Conservation (phyloP, 257 asterid genomes). For the Handroanthus guayacan region DNA sequence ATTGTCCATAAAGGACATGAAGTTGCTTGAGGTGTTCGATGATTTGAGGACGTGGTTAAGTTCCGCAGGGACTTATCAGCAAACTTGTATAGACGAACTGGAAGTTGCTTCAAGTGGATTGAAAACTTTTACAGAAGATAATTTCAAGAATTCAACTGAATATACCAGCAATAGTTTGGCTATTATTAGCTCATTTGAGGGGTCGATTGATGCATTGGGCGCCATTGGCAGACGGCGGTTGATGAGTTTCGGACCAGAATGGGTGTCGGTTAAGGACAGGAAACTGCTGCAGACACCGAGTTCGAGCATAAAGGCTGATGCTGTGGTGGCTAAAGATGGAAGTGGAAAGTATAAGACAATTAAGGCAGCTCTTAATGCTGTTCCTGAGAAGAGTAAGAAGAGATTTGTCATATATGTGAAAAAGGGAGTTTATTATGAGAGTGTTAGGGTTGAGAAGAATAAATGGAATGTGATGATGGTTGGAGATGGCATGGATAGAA, state of each 20-base stretch:
- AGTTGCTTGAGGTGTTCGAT: slow-evolving; percentile 40
- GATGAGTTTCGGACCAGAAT: slow-evolving; percentile 54
- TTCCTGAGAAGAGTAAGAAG: slow-evolving; percentile 55
- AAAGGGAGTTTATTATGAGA: slow-evolving; percentile 57
- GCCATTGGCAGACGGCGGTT: slow-evolving; percentile 55
- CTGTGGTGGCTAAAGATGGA: slow-evolving; percentile 66
- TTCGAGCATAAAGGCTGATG: slow-evolving; percentile 46
- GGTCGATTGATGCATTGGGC: slow-evolving; percentile 44
- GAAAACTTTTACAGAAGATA: slow-evolving; percentile 11
- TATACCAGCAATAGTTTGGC: slow-evolving; percentile 82
- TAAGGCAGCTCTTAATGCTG: slow-evolving; percentile 49
- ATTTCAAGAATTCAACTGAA: slow-evolving; percentile 58
- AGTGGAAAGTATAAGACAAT: slow-evolving; percentile 58
- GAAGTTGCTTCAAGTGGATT: slow-evolving; percentile 28
- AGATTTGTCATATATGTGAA: slow-evolving; percentile 59
- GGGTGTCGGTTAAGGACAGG: slow-evolving; percentile 62
- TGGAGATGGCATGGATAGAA: slow-evolving; percentile 56
- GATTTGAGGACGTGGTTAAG: slow-evolving; percentile 84
- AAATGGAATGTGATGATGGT: slow-evolving; percentile 67
- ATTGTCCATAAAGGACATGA: slow-evolving; percentile 39
- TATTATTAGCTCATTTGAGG: slow-evolving; percentile 50
- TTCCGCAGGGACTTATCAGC: slow-evolving; percentile 74
- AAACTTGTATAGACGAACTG: slow-evolving; percentile 75
- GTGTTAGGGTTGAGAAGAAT: slow-evolving; percentile 52
- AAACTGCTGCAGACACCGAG: slow-evolving; percentile 48